Evolutionary conservation across 225 moss, liverwort and hornwort genomes (phyloP).

Genomic region (Lunularia cruciata): DNA sequence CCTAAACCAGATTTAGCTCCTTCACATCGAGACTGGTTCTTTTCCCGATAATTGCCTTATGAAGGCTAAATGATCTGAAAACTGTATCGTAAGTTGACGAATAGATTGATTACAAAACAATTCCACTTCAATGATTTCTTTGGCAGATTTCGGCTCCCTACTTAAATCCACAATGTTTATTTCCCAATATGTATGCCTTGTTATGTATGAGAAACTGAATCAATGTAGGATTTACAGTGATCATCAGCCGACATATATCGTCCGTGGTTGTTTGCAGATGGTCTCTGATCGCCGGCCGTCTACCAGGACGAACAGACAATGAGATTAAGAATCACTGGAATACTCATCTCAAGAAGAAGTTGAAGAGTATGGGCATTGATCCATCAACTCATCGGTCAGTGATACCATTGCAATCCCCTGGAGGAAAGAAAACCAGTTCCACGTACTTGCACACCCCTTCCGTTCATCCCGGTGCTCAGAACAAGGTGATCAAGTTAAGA

Average conservation of each 20-base stretch:
- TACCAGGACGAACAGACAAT: constrained; percentile 49
- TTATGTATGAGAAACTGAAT: no score
- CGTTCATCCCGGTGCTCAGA: constrained; percentile 1
- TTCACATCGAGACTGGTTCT: no score
- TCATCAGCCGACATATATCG: no score
- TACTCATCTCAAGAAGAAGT: constrained; percentile 47
- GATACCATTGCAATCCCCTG: constrained; percentile 36
- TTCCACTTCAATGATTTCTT: no score
- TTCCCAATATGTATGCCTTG: not conserved
- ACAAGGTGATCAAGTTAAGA: constrained; percentile 14
- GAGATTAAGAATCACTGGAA: constrained; percentile 56
- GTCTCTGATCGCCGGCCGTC: constrained; percentile 48
- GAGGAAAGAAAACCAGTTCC: constrained; percentile 15
- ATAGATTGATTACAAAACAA: no score
- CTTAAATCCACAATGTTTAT: not conserved
- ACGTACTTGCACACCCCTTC: constrained; percentile 12
- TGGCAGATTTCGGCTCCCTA: no score
- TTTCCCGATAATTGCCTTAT: no score
- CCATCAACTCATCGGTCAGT: constrained; percentile 43
- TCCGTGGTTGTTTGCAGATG: constrained; percentile 33
- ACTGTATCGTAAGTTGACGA: no score
- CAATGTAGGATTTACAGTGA: no score
- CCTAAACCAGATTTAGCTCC: no score
- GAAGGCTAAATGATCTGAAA: no score
- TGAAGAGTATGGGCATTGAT: constrained; percentile 45